Percentiles rank a stretch among this genome's conserved stretches.
phyloP scores from a whole-genome alignment of 73 alveolate species.

The Paramecium sonneborni region DNA sequence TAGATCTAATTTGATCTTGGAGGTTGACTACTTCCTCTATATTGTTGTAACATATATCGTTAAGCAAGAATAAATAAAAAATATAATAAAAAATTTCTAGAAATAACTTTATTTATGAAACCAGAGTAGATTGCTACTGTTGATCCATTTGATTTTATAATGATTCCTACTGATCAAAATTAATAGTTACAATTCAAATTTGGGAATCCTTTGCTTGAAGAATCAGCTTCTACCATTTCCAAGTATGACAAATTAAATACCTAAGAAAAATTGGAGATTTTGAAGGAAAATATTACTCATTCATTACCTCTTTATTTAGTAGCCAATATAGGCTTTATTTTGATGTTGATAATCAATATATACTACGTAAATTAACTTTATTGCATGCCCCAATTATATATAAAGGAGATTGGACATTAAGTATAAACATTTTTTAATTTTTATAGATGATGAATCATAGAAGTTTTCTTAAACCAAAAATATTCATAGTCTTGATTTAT shows the following conservation, averaged over 20 bases:
- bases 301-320: not conserved
- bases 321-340: not conserved
- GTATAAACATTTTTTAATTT: not conserved
- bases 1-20: constrained; percentile 28
- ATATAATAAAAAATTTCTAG: constrained; percentile 5
- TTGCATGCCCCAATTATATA: not conserved
- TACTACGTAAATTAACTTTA: not conserved
- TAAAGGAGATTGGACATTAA: constrained; percentile 2
- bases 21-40: constrained; percentile 49
- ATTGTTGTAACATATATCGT: not conserved
- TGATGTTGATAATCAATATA: not conserved
- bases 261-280: not conserved
- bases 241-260: not conserved
- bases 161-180: not conserved
- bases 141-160: not conserved
- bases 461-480: constrained; percentile 32
- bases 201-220: not conserved
- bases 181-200: not conserved
- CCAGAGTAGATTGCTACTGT: not conserved
- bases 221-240: not conserved
- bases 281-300: not conserved
- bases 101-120: not conserved
- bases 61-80: not conserved
- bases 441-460: not conserved
- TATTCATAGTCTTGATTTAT: constrained; percentile 58